Evolutionary conservation across 768 basidiomycete species (phyloP).

Genomic region (Lyophyllum decastes): DNA sequence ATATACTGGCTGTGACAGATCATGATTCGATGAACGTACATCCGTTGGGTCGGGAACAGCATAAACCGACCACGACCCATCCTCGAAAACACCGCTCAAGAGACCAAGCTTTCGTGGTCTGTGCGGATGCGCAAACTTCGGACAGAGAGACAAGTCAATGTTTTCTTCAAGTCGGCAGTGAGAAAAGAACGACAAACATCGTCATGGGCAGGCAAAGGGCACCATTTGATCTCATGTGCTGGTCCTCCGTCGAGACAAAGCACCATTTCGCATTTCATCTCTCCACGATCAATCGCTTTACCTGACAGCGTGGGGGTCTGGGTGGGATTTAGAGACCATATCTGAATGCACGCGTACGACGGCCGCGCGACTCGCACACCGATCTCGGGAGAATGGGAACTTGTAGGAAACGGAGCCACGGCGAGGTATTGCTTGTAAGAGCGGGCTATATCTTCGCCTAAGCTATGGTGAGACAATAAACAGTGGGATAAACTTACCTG

Average conservation of each 20-base stretch:
- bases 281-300: conserved; percentile 34
- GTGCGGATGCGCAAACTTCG: conserved; percentile 8
- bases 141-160: background rate
- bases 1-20: conserved; percentile 42
- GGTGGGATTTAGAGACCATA: conserved; percentile 64
- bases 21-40: conserved; percentile 29
- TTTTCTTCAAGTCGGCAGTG: background rate
- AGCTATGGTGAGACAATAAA: background rate
- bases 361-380: conserved; percentile 61
- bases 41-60: conserved; percentile 78
- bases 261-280: conserved; percentile 80
- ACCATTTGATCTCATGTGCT: conserved; percentile 87
- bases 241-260: conserved; percentile 83
- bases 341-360: conserved; percentile 72
- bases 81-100: conserved; percentile 82
- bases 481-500: conserved; percentile 38
- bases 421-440: conserved; percentile 80
- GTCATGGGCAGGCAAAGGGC: conserved; percentile 85
- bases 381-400: conserved; percentile 62
- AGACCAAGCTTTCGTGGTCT: conserved; percentile 72
- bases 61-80: conserved; percentile 82
- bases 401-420: conserved; percentile 71
- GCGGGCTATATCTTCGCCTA: conserved; percentile 38
- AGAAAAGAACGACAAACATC: conserved; percentile 25
- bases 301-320: background rate